phyloP scores from a whole-genome alignment of 345 rosid genomes.

The Gossypioides kirkii region DNA sequence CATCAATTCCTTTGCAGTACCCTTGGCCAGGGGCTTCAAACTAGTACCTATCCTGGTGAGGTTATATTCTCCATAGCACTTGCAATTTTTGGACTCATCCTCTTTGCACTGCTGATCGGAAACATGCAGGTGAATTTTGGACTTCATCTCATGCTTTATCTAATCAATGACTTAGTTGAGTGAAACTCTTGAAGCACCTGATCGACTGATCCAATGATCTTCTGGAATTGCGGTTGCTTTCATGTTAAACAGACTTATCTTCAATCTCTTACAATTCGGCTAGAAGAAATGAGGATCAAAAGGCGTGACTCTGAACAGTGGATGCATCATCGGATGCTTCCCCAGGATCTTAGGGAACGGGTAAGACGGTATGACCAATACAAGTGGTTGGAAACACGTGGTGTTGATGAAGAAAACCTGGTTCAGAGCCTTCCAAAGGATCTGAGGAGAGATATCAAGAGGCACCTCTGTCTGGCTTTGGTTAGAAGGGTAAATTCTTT shows the following conservation, averaged over 20 bases:
- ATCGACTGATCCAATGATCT: background rate
- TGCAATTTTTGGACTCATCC: slow-evolving; percentile 85
- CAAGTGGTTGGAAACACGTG: slow-evolving; percentile 97
- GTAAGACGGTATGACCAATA: slow-evolving; percentile 92
- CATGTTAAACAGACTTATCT: slow-evolving; percentile 75
- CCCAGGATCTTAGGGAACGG: slow-evolving; percentile 74
- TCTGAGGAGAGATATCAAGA: slow-evolving; percentile 87
- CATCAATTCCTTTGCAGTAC: slow-evolving; percentile 42
- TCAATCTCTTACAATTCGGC: slow-evolving; percentile 85
- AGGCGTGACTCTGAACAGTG: slow-evolving; percentile 98
- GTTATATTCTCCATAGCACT: slow-evolving; percentile 73
- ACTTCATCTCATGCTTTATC: background rate
- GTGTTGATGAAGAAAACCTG: slow-evolving; percentile 84
- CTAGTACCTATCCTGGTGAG: slow-evolving; percentile 83
- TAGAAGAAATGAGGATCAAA: slow-evolving; percentile 95
- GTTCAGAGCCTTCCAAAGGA: slow-evolving; percentile 94
- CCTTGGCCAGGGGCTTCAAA: slow-evolving; percentile 92
- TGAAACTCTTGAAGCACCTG: slow-evolving; percentile 1
- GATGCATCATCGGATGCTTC: slow-evolving; percentile 98
- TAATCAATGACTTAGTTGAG: background rate
- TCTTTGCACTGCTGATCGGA: slow-evolving; percentile 91
- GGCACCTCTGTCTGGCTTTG: slow-evolving; percentile 89
- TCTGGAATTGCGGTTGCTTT: slow-evolving; percentile 6
- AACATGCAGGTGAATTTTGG: slow-evolving; percentile 79
- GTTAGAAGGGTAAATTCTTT: slow-evolving; percentile 68